Evolutionary conservation across 345 rosid genomes (phyloP).

Genomic region (Linum tenue): DNA sequence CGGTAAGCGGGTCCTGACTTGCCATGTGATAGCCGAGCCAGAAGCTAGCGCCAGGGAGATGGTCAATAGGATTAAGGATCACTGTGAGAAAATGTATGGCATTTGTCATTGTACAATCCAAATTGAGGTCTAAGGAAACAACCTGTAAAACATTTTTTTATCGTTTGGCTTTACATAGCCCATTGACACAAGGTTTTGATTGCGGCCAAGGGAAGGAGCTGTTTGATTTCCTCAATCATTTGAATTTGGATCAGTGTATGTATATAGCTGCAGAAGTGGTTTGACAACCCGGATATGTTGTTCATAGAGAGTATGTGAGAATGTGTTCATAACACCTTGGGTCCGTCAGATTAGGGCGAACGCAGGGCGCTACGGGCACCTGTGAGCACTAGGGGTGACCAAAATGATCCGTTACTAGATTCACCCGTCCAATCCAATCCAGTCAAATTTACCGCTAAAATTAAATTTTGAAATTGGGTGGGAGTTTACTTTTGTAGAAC

Average conservation of each 20-base stretch:
- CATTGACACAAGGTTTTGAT: not conserved
- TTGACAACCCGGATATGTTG: too few species aligned
- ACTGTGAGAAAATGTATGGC: conserved; percentile 41
- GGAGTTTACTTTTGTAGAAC: too few species aligned
- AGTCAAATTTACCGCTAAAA: too few species aligned
- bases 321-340: too few species aligned
- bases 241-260: not conserved
- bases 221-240: conserved; percentile 1
- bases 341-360: too few species aligned
- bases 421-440: too few species aligned
- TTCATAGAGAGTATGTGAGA: too few species aligned
- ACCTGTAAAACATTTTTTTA: not conserved
- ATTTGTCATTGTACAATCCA: conserved; percentile 68
- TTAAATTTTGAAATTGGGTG: too few species aligned
- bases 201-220: conserved; percentile 4
- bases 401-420: too few species aligned
- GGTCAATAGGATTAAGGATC: conserved; percentile 36
- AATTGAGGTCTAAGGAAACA: conserved; percentile 34
- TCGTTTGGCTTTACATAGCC: not conserved
- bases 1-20: conserved; percentile 55
- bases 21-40: conserved; percentile 53
- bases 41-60: conserved; percentile 40
- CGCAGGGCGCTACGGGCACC: too few species aligned
- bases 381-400: too few species aligned
- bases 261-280: not conserved